Conservation (phyloP, 495 filamentous ascomycete genomes). For the Talaromyces trachyspermus region DNA sequence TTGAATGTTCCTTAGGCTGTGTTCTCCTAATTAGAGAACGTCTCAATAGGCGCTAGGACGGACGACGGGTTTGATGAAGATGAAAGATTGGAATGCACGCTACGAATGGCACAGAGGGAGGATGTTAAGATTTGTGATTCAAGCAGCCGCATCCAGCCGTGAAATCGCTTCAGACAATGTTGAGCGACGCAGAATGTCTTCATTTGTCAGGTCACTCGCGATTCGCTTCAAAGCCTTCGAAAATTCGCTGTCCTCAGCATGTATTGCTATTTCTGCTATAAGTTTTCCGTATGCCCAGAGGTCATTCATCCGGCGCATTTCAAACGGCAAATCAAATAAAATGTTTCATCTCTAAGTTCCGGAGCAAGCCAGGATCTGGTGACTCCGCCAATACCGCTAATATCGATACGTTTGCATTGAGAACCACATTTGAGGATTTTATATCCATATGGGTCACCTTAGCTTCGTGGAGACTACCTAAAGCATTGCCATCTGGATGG, state of each 20-base stretch:
- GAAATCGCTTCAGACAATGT: conserved; percentile 1
- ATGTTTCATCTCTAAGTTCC: conserved; percentile 15
- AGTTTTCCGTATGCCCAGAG: conserved; percentile 18
- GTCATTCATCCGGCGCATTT: conserved; percentile 13
- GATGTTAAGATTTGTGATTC: no score
- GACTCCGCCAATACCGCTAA: conserved; percentile 25
- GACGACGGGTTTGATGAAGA: background rate
- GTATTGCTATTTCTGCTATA: conserved; percentile 11
- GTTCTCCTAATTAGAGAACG: background rate
- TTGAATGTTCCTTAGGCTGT: background rate
- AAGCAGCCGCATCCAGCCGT: conserved; percentile 1
- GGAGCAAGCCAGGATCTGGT: conserved; percentile 19
- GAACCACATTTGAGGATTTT: conserved; percentile 28
- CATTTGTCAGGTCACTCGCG: conserved; percentile 10
- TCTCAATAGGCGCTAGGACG: background rate
- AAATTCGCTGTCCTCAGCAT: conserved; percentile 9
- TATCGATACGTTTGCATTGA: conserved; percentile 23
- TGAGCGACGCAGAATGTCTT: conserved; percentile 1
- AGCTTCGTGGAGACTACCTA: conserved; percentile 18
- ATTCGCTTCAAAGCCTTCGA: conserved; percentile 8
- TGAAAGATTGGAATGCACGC: background rate
- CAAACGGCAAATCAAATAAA: conserved; percentile 14
- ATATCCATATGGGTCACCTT: conserved; percentile 26
- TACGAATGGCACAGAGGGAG: background rate
- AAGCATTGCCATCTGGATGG: conserved; percentile 21